These are phyloP conservation scores for Fusarium metavorans DNA, from an alignment of 2,329 filamentous ascomycete species.

Conservation along the genomic window DNA sequence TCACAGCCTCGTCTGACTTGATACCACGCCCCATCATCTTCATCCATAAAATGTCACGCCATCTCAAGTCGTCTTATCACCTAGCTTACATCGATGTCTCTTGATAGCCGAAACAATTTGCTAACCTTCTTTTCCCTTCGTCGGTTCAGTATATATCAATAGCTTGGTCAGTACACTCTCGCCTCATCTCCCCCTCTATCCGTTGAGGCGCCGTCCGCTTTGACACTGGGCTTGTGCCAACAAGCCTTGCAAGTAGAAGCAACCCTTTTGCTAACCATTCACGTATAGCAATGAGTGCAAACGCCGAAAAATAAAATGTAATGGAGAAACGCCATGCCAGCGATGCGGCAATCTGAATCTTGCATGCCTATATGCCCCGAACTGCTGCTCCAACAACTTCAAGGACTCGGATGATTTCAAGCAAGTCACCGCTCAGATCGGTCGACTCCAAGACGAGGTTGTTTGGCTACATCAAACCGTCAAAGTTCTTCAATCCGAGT, in stretches of 20 bases:
- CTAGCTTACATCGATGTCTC: background rate
- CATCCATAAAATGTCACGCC: background rate
- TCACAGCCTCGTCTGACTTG: background rate
- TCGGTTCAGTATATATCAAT: slow-evolving; percentile 68
- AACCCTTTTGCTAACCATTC: slow-evolving; percentile 6
- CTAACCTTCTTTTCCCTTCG: slow-evolving; percentile 32
- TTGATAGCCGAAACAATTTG: slow-evolving; percentile 2
- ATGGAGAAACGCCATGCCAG: slow-evolving; percentile 75
- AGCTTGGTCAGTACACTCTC: slow-evolving; percentile 64
- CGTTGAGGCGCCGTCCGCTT: background rate
- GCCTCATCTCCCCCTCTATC: background rate
- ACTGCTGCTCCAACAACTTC: slow-evolving; percentile 81
- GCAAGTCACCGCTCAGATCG: slow-evolving; percentile 80
- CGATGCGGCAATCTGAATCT: slow-evolving; percentile 77
- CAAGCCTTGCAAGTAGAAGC: background rate
- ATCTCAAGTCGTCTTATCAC: background rate
- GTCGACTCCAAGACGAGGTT: slow-evolving; percentile 85
- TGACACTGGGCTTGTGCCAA: background rate
- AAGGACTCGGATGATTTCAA: slow-evolving; percentile 94
- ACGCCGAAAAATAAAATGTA: slow-evolving; percentile 81
- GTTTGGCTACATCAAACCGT: slow-evolving; percentile 80
- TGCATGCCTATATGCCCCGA: slow-evolving; percentile 73
- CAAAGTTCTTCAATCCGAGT: slow-evolving; percentile 72
- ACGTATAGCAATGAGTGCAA: slow-evolving; percentile 76
- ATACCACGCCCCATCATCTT: background rate